These are phyloP conservation scores for Tylopilus intermedius DNA, from an alignment of 768 basidiomycete species.

Conservation along the genomic window DNA sequence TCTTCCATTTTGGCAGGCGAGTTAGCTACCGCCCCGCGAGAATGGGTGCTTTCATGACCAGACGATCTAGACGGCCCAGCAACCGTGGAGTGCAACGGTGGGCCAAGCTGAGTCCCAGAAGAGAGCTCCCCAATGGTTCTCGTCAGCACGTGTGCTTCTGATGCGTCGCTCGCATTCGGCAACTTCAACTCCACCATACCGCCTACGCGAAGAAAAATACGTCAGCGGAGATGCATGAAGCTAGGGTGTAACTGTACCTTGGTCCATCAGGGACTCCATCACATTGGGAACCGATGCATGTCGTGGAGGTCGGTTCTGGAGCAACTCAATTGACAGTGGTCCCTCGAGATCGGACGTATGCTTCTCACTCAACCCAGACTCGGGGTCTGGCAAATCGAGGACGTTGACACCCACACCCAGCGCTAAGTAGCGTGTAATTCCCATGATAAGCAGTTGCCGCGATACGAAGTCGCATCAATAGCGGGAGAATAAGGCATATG, in stretches of 20 bases:
- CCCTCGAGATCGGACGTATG: no score
- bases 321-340: no score
- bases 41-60: neutral
- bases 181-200: constrained; percentile 55
- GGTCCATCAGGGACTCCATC: no score
- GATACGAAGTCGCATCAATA: constrained; percentile 1
- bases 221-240: constrained; percentile 1
- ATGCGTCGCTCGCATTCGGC: constrained; percentile 32
- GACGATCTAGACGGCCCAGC: neutral
- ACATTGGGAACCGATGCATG: no score
- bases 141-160: constrained; percentile 34
- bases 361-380: no score
- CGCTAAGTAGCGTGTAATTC: neutral
- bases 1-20: constrained; percentile 4
- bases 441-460: constrained; percentile 4
- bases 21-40: neutral
- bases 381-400: no score
- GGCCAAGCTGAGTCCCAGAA: constrained; percentile 32
- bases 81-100: constrained; percentile 15
- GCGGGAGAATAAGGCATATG: constrained; percentile 2
- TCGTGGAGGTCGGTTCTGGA: no score
- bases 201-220: constrained; percentile 30
- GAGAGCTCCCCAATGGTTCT: constrained; percentile 33
- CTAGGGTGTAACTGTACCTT: neutral
- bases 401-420: no score